phyloP scores from a whole-genome alignment of 345 rosid genomes.

The Aquilaria yunnanensis region DNA sequence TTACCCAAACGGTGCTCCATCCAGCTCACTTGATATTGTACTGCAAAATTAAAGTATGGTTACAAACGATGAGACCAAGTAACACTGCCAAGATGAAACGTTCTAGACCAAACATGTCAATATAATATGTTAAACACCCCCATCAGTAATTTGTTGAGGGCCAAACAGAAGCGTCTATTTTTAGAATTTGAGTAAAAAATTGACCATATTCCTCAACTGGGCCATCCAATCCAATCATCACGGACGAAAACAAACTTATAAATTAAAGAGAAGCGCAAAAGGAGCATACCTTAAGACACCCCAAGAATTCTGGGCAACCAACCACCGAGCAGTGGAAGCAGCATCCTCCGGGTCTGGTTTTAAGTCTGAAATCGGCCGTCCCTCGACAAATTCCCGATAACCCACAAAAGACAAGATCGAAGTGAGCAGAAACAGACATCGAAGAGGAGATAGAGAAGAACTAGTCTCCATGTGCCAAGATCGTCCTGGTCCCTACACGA shows the following conservation, averaged over 20 bases:
- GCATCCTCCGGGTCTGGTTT: slow-evolving; percentile 58
- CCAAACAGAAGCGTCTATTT: background rate
- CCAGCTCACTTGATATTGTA: slow-evolving; percentile 58
- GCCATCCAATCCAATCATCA: slow-evolving; percentile 2
- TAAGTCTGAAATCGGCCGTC: slow-evolving; percentile 30
- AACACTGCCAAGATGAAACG: background rate
- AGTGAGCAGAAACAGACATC: background rate
- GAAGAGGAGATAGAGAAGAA: background rate
- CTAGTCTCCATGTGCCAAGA: no score
- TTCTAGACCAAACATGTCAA: no score
- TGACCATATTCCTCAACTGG: no score
- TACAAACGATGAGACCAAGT: slow-evolving; percentile 7
- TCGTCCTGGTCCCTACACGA: no score
- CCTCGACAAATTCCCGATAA: slow-evolving; percentile 24
- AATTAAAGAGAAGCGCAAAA: background rate
- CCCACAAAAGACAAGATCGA: slow-evolving; percentile 14
- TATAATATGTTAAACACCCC: no score
- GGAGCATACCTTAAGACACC: slow-evolving; percentile 63
- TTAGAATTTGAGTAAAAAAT: background rate
- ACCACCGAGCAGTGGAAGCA: slow-evolving; percentile 76
- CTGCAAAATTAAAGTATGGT: slow-evolving; percentile 39
- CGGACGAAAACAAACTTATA: background rate
- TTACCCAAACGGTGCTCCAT: slow-evolving; percentile 90
- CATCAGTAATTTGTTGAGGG: background rate
- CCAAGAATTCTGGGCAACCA: slow-evolving; percentile 78